phyloP scores from a whole-genome alignment of 306 rosid genomes.

The Cucurbita maxima region DNA sequence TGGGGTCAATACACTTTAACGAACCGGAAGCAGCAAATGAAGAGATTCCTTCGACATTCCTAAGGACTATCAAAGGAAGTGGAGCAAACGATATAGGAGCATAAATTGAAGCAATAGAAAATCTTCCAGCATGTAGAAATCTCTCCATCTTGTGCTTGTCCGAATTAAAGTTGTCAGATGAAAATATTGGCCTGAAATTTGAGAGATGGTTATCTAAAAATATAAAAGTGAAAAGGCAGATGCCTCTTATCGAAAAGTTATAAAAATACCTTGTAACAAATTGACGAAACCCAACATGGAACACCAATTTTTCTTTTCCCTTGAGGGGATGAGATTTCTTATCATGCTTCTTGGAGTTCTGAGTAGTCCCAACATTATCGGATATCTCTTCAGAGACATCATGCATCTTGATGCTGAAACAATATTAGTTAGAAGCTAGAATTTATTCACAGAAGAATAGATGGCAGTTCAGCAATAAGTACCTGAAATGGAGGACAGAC shows the following conservation, averaged over 20 bases:
- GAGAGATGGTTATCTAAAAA: background rate
- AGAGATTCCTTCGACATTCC: constrained; percentile 31
- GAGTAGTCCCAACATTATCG: background rate
- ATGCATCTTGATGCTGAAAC: constrained; percentile 69
- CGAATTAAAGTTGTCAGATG: constrained; percentile 59
- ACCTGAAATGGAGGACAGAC: constrained; percentile 96
- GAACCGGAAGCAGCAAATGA: constrained; percentile 78
- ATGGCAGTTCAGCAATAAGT: constrained; percentile 6
- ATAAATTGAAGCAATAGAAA: constrained; percentile 69
- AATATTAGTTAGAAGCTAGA: background rate
- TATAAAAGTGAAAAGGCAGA: background rate
- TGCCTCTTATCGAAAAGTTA: background rate
- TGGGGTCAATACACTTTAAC: constrained; percentile 61
- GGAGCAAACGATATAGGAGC: constrained; percentile 87
- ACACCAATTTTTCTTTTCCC: constrained; percentile 74
- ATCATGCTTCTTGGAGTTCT: constrained; percentile 55
- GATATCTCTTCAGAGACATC: constrained; percentile 15
- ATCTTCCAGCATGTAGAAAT: constrained; percentile 88
- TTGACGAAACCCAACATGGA: constrained; percentile 95
- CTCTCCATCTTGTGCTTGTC: constrained; percentile 98
- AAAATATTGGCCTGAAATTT: constrained; percentile 67
- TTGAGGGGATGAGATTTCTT: constrained; percentile 55
- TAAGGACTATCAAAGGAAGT: constrained; percentile 64
- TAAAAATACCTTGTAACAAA: constrained; percentile 62
- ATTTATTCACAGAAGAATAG: background rate